phyloP scores from a whole-genome alignment of 2,329 filamentous ascomycete species.

The Aspergillus persii region DNA sequence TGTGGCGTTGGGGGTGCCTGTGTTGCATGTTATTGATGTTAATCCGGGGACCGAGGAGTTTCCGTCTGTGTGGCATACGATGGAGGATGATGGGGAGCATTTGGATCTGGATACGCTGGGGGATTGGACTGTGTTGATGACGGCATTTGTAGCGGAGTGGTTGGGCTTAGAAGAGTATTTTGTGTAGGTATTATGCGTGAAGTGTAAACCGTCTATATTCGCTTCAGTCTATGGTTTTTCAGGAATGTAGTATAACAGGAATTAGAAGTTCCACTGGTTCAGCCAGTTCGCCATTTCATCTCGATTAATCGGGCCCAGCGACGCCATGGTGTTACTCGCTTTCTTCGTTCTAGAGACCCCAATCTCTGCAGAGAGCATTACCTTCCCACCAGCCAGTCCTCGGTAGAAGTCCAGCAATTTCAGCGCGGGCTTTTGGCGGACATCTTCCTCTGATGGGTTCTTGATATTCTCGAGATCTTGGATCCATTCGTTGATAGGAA shows the following conservation, averaged over 20 bases:
- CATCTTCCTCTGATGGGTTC: constrained; percentile 33
- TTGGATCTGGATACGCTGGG: too few species aligned
- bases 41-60: too few species aligned
- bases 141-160: not conserved
- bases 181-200: too few species aligned
- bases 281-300: constrained; percentile 1
- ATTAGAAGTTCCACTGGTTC: not conserved
- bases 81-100: too few species aligned
- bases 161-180: not conserved
- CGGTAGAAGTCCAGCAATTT: constrained; percentile 55
- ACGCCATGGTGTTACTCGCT: constrained; percentile 45
- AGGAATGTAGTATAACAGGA: not conserved
- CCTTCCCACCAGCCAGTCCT: constrained; percentile 26
- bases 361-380: constrained; percentile 33
- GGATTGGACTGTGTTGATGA: too few species aligned
- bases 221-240: not conserved
- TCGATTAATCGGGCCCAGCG: constrained; percentile 24
- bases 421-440: constrained; percentile 49
- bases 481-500: constrained; percentile 50
- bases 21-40: too few species aligned
- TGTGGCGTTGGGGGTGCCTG: too few species aligned
- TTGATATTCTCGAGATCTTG: constrained; percentile 43
- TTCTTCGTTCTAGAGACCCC: constrained; percentile 42
- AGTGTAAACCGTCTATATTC: not conserved
- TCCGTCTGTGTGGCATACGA: too few species aligned